These are phyloP conservation scores for Tulasnella sp. DNA, from an alignment of 768 basidiomycete genomes.

Conservation along the genomic window DNA sequence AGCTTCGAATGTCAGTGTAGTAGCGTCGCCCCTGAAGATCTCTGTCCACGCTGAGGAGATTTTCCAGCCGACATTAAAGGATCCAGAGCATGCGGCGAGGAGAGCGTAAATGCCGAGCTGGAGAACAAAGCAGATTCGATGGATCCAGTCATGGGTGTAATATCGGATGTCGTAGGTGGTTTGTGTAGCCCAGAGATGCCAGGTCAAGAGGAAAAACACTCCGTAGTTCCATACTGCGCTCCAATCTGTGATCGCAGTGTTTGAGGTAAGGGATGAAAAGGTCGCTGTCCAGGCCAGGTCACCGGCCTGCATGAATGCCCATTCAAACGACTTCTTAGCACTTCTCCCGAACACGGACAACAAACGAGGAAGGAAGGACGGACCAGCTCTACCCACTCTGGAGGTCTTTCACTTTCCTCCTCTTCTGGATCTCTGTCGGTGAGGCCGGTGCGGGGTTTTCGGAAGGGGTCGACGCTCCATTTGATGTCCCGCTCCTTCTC, in stretches of 20 bases:
- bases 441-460: background rate
- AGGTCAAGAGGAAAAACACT: background rate
- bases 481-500: background rate
- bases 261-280: constrained; percentile 1
- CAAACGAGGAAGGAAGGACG: background rate
- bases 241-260: background rate
- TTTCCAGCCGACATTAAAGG: background rate
- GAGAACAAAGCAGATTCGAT: background rate
- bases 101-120: background rate
- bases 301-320: background rate
- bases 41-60: background rate
- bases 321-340: background rate
- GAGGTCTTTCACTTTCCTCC: background rate
- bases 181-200: constrained; percentile 3
- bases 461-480: background rate
- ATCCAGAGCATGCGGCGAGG: background rate
- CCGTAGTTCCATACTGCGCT: background rate
- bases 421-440: background rate
- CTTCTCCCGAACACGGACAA: no score
- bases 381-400: constrained; percentile 22
- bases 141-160: constrained; percentile 9
- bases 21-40: background rate
- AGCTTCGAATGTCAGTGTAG: background rate
- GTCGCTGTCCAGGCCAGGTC: background rate
- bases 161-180: background rate